phyloP scores from a whole-genome alignment of 2,329 filamentous ascomycete genomes.

The Xylaria polymorpha region DNA sequence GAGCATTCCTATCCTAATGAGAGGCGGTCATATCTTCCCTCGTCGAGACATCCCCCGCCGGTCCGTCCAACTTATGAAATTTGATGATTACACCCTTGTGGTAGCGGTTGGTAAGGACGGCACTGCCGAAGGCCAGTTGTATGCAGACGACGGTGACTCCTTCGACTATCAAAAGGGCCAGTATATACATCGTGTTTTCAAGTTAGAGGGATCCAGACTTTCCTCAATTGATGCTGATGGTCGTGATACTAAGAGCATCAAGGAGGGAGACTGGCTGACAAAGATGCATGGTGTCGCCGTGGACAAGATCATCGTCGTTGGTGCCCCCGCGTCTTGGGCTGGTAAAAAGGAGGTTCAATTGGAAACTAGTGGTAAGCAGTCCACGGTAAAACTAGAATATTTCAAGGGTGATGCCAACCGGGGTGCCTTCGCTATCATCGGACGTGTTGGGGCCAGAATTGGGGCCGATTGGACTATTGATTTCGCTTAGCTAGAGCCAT shows the following conservation, averaged over 20 bases:
- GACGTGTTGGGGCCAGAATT: constrained; percentile 63
- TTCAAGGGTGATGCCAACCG: constrained; percentile 59
- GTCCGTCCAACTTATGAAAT: constrained; percentile 89
- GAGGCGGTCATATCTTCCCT: constrained; percentile 90
- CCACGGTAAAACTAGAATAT: constrained; percentile 71
- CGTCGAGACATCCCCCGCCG: constrained; percentile 89
- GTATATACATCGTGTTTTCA: constrained; percentile 87
- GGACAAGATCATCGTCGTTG: constrained; percentile 86
- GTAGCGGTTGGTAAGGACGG: constrained; percentile 75
- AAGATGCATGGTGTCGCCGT: constrained; percentile 81
- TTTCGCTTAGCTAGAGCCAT: constrained; percentile 47
- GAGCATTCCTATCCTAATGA: constrained; percentile 90
- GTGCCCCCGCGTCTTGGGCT: constrained; percentile 79
- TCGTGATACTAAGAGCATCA: constrained; percentile 65
- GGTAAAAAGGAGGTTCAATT: constrained; percentile 69
- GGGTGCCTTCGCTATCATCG: constrained; percentile 65
- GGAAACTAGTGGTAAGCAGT: constrained; percentile 63
- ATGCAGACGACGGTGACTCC: constrained; percentile 92
- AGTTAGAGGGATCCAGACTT: constrained; percentile 70
- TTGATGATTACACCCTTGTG: constrained; percentile 93
- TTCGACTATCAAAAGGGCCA: constrained; percentile 89
- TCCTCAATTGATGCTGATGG: constrained; percentile 74
- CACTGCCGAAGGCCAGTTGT: constrained; percentile 81
- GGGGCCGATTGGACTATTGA: constrained; percentile 64
- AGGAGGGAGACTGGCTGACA: constrained; percentile 80